Evolutionary conservation across 2,329 filamentous ascomycete species (phyloP), one percentile per base, ranked within the genome.

Genomic region (Macrophomina tecta): DNA sequence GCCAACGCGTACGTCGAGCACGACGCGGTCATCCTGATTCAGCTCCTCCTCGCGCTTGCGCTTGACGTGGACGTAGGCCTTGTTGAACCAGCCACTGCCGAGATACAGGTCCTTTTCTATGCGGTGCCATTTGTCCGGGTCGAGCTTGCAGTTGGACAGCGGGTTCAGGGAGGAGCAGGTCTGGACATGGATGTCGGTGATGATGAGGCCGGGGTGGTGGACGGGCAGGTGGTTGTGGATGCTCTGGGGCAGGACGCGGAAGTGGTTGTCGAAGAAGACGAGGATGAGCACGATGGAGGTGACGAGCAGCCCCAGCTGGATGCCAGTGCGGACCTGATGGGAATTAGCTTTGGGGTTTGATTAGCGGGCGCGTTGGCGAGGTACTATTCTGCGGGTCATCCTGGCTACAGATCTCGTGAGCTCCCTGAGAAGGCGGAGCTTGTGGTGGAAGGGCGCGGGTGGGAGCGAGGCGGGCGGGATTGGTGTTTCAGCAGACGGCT

Each of bases 71-170:
- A 97, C 78, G 77, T 92, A 97, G 38, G 92, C 93, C 75, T 86
- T 91, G 34, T 87, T 87, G 51, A 91, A 84, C 87, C 92, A 92
- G 62, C 89, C 86, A 68, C 86, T 87, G 69, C 88, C 88, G 18
- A 97, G 86, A 76, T 93, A 95, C 0, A 97, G 85, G 75, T 97
- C 93, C 81, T 97, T 97, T 70, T 97, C 91, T 69, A 97, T 83
- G 58, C 91, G 90, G 72, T 92, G 89, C 94, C 94, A 97, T 69
- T 86, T 82, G 51, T 87, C 81, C 45, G 84, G 79, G 73, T 95
- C 90, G 69, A 95, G 86, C 69, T 88, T 89, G 81, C 92, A 97
- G 52, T 86, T 90, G 4, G 90, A 90, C 67, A 94, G 90, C 9
- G 81, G 82, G 62, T 94, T 95, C 63, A 95, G 73, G 12, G 85